A percentile compares a stretch with the other conserved stretches of the same genome.
Evolutionary conservation across 1,284 basidiomycete genomes (phyloP).

Genomic region (Leccinum insigne): DNA sequence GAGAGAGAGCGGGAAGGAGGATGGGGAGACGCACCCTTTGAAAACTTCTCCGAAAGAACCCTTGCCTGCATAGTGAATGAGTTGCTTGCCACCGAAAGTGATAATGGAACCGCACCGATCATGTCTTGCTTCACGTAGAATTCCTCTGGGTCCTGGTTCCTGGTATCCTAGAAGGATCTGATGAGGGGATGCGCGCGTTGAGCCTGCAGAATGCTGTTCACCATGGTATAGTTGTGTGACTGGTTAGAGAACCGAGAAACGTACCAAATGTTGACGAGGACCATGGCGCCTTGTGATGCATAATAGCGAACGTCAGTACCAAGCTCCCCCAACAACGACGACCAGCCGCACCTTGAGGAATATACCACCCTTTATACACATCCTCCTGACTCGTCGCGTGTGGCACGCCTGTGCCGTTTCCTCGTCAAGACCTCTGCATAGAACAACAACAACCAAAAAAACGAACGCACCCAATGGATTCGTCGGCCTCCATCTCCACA

Average conservation of each 20-base stretch:
- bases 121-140: conserved; percentile 96
- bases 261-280: conserved; percentile 5
- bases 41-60: conserved; percentile 98
- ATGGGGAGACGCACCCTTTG: conserved; percentile 70
- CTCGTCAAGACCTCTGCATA: neutral
- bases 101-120: conserved; percentile 66
- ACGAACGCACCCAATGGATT: conserved; percentile 2
- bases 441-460: too few species aligned
- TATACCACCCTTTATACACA: neutral
- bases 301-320: neutral
- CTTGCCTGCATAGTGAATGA: conserved; percentile 61
- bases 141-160: conserved; percentile 86
- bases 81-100: conserved; percentile 13
- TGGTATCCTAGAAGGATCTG: conserved; percentile 51
- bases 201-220: conserved; percentile 7
- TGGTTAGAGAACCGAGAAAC: neutral
- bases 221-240: conserved; percentile 18
- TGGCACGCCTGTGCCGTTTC: neutral
- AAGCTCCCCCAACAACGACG: neutral
- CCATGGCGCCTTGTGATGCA: neutral
- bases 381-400: conserved; percentile 4
- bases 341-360: conserved; percentile 1
- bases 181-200: conserved; percentile 9
- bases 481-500: conserved; percentile 9
- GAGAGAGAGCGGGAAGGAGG: neutral